Conservation (phyloP, 768 basidiomycete species). For the Suillus americanus region DNA sequence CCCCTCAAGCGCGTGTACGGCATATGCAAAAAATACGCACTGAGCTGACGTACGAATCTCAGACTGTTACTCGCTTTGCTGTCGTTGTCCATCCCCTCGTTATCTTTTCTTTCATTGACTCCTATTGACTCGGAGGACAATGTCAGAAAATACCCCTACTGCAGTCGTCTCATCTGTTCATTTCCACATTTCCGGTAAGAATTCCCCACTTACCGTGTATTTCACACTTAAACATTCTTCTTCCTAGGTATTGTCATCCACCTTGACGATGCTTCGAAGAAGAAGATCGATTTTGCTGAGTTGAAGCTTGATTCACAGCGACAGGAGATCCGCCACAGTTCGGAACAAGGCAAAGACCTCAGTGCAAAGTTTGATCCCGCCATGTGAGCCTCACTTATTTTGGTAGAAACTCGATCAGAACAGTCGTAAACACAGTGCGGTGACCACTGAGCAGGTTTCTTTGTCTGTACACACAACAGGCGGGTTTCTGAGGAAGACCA, state of each 20-base stretch:
- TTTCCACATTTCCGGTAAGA: not conserved
- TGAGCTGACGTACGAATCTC: not conserved
- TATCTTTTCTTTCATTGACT: too few relatives aligned
- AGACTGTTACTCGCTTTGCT: not conserved
- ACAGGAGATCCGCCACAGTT: not conserved
- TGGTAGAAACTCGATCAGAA: too few relatives aligned
- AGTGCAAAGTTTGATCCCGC: too few relatives aligned
- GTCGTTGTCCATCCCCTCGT: not conserved
- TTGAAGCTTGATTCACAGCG: not conserved
- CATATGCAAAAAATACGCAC: not conserved
- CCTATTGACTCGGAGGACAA: not conserved
- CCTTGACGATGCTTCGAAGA: constrained; percentile 2
- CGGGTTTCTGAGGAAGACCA: too few relatives aligned
- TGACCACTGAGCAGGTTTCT: too few relatives aligned
- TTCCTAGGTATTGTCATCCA: constrained; percentile 1
- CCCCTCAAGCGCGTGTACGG: not conserved
- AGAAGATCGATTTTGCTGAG: constrained; percentile 5
- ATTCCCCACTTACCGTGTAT: not conserved
- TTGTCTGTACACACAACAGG: too few relatives aligned
- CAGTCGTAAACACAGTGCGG: too few relatives aligned
- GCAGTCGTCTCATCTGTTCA: not conserved
- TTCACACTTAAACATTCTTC: not conserved
- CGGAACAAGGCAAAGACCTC: not conserved
- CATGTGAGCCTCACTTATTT: too few relatives aligned
- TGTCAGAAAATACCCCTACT: not conserved